Base-by-base conservation (phyloP, 2,329 filamentous ascomycete species). In the Albophoma yamanashiensis region DNA sequence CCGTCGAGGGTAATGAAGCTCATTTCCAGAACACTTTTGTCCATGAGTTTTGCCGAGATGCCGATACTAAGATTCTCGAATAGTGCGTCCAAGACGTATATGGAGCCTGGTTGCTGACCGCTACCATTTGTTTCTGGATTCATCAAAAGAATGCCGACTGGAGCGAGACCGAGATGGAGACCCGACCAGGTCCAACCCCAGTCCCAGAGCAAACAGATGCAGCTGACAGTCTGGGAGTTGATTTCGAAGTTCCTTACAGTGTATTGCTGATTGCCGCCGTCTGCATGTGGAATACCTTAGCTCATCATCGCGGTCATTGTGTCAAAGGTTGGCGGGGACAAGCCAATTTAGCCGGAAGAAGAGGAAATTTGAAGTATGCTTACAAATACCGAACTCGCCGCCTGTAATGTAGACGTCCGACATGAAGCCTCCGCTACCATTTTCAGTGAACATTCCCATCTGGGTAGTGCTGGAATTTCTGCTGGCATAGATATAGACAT, bases 261-360 rank as follows among this genome's bases (percentile, higher is more conserved):
- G 74, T 92, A 94, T 74, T 96, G 91, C 75, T 96, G 91, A 74
- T 87, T 91, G 57, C 91, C 91, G 34, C 92, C 78, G 75, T 91
- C 39, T 40, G 31, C 31, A 34, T 4, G 8, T 34, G 4, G 31
- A 34, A 34, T 34, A 34, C 31, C 31, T 34, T 34, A 34, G 31
- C 31, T 34, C 31, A 34, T 34, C 31, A 34, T 34, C 31, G 31
- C 31, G 31, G 31, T 34, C 31, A 34, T 34, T 34, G 31, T 34
- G 31, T 34, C 31, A 34, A 34, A 8, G 8, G 31, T 4, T 34
- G 31, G 31, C 31, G 4, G 31, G 31, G 31, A 34, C 31, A 34
- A 34, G 31, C 31, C 31, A 34, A 34, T 34, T 34, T 34, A 34
- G 8, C 8, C 31, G 31, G 8, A 34, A 34, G 31, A 34, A 34